These are phyloP conservation scores for Jacaranda mimosifolia DNA, from an alignment of 257 asterid genomes.

Conservation along the genomic window DNA sequence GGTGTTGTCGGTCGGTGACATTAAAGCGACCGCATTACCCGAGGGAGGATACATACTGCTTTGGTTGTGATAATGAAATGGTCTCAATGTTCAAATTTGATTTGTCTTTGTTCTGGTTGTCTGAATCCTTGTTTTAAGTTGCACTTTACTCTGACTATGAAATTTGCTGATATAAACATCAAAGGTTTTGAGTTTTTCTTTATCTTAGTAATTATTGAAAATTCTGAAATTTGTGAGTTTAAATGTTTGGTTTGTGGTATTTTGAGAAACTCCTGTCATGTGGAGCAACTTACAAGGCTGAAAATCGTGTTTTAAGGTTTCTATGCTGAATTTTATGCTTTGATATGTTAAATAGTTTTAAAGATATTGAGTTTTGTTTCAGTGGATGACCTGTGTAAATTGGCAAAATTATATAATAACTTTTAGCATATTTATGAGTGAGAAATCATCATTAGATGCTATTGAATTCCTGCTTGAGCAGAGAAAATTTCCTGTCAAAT, in stretches of 20 bases:
- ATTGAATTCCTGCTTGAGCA: not conserved
- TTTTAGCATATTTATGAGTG: not conserved
- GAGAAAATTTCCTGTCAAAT: not conserved
- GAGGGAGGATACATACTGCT: not conserved
- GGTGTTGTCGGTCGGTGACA: not conserved
- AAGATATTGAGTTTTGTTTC: not conserved
- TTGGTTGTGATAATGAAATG: conserved; percentile 2
- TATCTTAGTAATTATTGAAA: not conserved
- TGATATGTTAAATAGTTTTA: not conserved
- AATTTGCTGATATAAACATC: not conserved
- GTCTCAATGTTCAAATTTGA: conserved; percentile 16
- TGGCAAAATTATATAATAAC: not conserved
- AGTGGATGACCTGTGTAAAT: not conserved
- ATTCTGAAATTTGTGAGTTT: not conserved
- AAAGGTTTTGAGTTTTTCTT: conserved; percentile 2
- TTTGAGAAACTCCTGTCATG: not conserved
- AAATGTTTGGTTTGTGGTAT: not conserved
- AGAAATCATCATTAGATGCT: not conserved
- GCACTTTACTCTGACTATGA: not conserved
- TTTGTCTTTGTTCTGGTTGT: not conserved
- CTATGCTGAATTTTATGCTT: not conserved
- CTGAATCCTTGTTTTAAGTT: conserved; percentile 14
- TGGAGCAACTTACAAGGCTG: not conserved
- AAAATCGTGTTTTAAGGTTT: not conserved
- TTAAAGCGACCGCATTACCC: not conserved